These are phyloP conservation scores for Zygoascus hellenicus DNA, from an alignment of 1,139 yeast genomes.

Conservation along the genomic window DNA sequence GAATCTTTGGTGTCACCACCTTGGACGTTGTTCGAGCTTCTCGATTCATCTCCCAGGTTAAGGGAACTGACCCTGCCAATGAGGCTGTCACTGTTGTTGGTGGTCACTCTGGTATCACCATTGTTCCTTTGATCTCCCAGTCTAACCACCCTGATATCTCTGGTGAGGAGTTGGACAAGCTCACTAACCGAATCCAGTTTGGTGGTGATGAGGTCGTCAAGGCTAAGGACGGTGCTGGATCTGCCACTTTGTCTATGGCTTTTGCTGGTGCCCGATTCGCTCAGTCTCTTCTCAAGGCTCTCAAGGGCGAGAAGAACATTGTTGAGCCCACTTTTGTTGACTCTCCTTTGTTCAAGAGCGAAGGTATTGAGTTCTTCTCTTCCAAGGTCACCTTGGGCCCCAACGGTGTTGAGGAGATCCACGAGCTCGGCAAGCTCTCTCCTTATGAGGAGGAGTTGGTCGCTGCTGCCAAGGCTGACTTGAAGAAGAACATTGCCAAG, in stretches of 20 bases:
- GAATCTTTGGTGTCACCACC: conserved; percentile 95
- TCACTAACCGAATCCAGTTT: conserved; percentile 91
- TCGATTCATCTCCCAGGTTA: conserved; percentile 75
- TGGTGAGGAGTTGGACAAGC: conserved; percentile 51
- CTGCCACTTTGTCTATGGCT: conserved; percentile 98
- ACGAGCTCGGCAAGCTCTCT: conserved; percentile 32
- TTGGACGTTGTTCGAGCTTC: conserved; percentile 91
- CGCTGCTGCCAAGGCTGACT: conserved; percentile 75
- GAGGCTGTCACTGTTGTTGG: conserved; percentile 63
- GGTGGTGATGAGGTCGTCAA: conserved; percentile 99
- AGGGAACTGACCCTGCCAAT: conserved; percentile 65
- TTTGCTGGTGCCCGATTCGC: conserved; percentile 96
- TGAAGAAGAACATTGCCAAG: conserved; percentile 59
- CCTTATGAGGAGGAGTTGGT: conserved; percentile 51
- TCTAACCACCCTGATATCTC: conserved; percentile 49
- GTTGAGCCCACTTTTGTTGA: conserved; percentile 65
- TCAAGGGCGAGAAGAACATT: conserved; percentile 55
- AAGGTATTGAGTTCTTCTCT: conserved; percentile 69
- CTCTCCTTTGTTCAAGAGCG: conserved; percentile 23
- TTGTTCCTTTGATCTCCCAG: conserved; percentile 87
- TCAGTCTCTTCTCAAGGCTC: conserved; percentile 66
- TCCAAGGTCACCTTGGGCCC: conserved; percentile 81
- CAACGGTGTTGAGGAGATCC: conserved; percentile 69
- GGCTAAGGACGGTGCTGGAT: conserved; percentile 98
- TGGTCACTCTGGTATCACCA: conserved; percentile 98